Conservation (phyloP, 2,329 filamentous ascomycete genomes). For the Didymella glomerata region DNA sequence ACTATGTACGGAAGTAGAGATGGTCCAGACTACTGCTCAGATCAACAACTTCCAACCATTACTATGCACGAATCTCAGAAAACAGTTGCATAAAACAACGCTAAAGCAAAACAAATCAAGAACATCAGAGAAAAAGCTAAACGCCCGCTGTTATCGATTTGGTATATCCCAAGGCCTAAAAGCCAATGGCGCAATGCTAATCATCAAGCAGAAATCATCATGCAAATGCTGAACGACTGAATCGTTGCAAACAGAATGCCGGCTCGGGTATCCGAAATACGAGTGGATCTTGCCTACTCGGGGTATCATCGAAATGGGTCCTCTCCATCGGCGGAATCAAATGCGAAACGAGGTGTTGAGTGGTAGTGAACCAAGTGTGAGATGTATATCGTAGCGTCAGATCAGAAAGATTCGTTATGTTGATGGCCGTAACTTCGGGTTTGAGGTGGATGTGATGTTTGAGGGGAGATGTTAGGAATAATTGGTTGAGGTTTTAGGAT, state of each 20-base stretch:
- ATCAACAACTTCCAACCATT: slow-evolving; percentile 24
- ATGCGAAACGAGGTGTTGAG: slow-evolving; percentile 25
- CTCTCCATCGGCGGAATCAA: slow-evolving; percentile 34
- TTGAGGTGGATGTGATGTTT: slow-evolving; percentile 18
- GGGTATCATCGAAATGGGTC: slow-evolving; percentile 45
- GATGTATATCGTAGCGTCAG: slow-evolving; percentile 27
- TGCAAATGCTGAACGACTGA: slow-evolving; percentile 26
- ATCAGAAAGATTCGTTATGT: slow-evolving; percentile 32
- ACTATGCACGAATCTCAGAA: slow-evolving; percentile 13
- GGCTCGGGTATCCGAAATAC: slow-evolving; percentile 27
- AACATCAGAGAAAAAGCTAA: slow-evolving; percentile 8
- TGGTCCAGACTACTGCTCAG: slow-evolving; percentile 2
- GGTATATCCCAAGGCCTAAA: slow-evolving; percentile 36
- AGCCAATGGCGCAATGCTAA: slow-evolving; percentile 22
- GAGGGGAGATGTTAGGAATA: not conserved
- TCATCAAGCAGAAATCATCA: slow-evolving; percentile 21
- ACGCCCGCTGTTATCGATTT: slow-evolving; percentile 40
- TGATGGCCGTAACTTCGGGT: slow-evolving; percentile 36
- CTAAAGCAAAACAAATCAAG: slow-evolving; percentile 5
- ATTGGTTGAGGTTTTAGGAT: slow-evolving; percentile 17
- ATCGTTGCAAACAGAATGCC: slow-evolving; percentile 23
- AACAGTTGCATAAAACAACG: not conserved
- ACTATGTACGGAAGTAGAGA: slow-evolving; percentile 16
- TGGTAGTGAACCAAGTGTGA: slow-evolving; percentile 26
- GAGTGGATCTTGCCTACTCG: slow-evolving; percentile 36